Evolutionary conservation across 768 basidiomycete genomes (phyloP).

Genomic region (Austroboletus festivus): DNA sequence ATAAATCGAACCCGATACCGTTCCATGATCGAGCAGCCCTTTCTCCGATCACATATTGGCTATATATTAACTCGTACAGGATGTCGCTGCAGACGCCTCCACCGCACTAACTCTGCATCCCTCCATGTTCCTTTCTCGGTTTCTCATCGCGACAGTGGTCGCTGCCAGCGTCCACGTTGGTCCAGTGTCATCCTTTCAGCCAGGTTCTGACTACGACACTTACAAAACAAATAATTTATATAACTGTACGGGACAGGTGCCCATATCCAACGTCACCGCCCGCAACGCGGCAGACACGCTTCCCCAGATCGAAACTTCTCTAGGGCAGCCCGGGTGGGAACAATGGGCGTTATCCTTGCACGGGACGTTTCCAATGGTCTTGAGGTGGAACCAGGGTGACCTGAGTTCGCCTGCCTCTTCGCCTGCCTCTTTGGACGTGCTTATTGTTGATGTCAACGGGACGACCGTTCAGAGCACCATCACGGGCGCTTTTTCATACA

Average conservation of each 20-base stretch:
- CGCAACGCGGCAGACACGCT: constrained; percentile 14
- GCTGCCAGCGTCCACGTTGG: neutral
- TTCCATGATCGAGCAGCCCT: neutral
- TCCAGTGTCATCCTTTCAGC: constrained; percentile 3
- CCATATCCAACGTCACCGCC: constrained; percentile 12
- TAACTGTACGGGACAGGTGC: constrained; percentile 13
- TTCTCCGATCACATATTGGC: no score
- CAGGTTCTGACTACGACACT: constrained; percentile 11
- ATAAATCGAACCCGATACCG: neutral
- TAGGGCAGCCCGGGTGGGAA: no score
- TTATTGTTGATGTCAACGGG: constrained; percentile 5
- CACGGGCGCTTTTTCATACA: neutral
- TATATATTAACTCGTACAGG: neutral
- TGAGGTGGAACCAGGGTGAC: constrained; percentile 14
- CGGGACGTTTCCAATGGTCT: constrained; percentile 10
- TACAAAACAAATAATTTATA: constrained; percentile 15
- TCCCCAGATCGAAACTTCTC: constrained; percentile 14
- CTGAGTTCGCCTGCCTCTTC: neutral
- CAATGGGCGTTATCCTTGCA: constrained; percentile 14
- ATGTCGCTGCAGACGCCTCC: neutral
- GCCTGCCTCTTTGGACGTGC: constrained; percentile 8
- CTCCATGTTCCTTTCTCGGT: neutral
- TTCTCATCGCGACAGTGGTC: neutral
- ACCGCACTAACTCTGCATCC: neutral
- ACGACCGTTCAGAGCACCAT: neutral